Base-by-base conservation (phyloP, 495 filamentous ascomycete genomes). In the Penicillium goetzii region DNA sequence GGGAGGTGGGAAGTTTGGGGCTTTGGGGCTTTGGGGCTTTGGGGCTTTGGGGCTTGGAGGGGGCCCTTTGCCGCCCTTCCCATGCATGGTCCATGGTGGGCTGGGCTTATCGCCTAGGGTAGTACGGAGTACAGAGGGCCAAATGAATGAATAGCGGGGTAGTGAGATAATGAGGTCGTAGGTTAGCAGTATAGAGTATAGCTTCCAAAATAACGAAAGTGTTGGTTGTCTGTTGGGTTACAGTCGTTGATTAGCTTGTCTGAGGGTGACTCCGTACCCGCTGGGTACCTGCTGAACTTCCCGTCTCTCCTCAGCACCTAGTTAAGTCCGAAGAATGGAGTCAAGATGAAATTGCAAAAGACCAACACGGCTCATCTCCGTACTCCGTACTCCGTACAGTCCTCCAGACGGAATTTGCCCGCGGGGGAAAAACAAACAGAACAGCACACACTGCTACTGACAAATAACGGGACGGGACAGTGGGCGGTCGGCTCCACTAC, bases 401-500 rank as follows among this genome's bases (percentile, higher is more conserved):
- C 49, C 49, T 51, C 14, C 23, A 3, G 14, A n/a, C 21, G 55
- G 32, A 56, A 36, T 38, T 21, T 40, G 19, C 53, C 53, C 32
- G 33, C 26, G 19, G n/a, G 19, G 19, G 10, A 12, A 41, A n/a
- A 40, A 40, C 1, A 40, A 17, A 40, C 36, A 23, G 55, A 30
- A 40, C 19, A 28, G 23, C 25, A 32, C 47, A 11, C 47, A 2
- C n/a, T 40, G 51, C 40, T 26, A 40, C 7, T 38, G 17, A 17
- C 60, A 23, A 62, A 58, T 62, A 8, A 32, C 60, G 36, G 36
- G 36, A 23, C n/a, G 7, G 33, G 32, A 32, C 21, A 26, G 36
- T 17, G 30, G 30, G 30, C 36, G 4, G 43, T n/a, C 17, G 26
- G 4, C 56, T 59, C 61, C 65, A 64, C 45, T 41, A 58, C 61